phyloP scores from a whole-genome alignment of 2,329 filamentous ascomycete genomes.

The Ophiostoma ips region DNA sequence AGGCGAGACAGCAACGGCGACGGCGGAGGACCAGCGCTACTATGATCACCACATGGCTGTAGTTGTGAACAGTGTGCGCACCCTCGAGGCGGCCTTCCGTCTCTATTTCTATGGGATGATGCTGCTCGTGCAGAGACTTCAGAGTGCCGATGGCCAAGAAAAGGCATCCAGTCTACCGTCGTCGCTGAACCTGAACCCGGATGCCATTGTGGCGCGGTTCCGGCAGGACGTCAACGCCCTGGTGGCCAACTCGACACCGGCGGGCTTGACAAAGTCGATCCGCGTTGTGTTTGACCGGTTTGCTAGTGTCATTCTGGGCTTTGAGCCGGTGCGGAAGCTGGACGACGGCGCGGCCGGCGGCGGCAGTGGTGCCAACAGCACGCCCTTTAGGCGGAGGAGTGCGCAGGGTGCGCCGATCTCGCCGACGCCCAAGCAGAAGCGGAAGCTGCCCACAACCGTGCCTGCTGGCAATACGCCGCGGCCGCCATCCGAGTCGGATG shows the following conservation, averaged over 20 bases:
- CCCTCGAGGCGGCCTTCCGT: slow-evolving; percentile 44
- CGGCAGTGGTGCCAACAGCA: background rate
- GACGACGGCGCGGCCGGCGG: background rate
- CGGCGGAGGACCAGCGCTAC: slow-evolving; percentile 3
- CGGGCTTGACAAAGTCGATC: slow-evolving; percentile 38
- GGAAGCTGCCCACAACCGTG: background rate
- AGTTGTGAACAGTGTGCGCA: slow-evolving; percentile 34
- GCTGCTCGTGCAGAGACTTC: slow-evolving; percentile 34
- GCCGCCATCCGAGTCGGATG: slow-evolving; percentile 16
- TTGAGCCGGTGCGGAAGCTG: slow-evolving; percentile 13
- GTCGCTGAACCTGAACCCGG: background rate
- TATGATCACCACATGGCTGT: slow-evolving; percentile 25
- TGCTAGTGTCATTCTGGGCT: slow-evolving; percentile 35
- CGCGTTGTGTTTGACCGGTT: slow-evolving; percentile 38
- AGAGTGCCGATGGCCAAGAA: slow-evolving; percentile 15
- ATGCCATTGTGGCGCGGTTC: slow-evolving; percentile 26
- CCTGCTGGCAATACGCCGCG: slow-evolving; percentile 8
- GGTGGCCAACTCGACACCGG: slow-evolving; percentile 47
- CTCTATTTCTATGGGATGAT: slow-evolving; percentile 42
- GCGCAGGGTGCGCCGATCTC: slow-evolving; percentile 8
- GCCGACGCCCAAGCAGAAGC: background rate
- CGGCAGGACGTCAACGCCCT: slow-evolving; percentile 48
- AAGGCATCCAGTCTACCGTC: too few species aligned
- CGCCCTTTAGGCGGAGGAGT: slow-evolving; percentile 4
- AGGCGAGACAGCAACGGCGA: slow-evolving; percentile 1